Evolutionary conservation across 164 flowering plant species (phyloP).

Genomic region (Vitis cinerea): DNA sequence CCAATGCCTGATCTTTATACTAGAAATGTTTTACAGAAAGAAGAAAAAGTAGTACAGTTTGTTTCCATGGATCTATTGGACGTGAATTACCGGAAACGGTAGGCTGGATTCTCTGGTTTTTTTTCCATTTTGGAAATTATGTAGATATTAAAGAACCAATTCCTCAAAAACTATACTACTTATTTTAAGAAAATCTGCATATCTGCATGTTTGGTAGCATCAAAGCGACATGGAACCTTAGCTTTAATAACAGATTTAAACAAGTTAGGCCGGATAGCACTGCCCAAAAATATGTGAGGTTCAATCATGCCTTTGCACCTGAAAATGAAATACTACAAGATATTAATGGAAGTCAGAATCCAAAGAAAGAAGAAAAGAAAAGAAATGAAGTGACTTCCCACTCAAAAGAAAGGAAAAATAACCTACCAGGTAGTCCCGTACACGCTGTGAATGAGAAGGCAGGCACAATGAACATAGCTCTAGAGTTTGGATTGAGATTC

Average conservation of each 20-base stretch:
- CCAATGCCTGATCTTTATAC: too few relatives aligned
- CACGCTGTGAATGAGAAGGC: constrained; percentile 1
- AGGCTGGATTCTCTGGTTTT: too few relatives aligned
- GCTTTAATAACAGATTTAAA: neutral
- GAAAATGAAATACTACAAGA: neutral
- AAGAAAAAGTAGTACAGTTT: too few relatives aligned
- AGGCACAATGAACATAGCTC: neutral
- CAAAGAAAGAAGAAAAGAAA: neutral
- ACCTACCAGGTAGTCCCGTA: neutral
- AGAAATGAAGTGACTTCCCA: constrained; percentile 10
- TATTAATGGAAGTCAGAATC: constrained; percentile 12
- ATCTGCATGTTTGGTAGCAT: neutral
- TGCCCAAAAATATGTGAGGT: neutral
- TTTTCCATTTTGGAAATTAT: too few relatives aligned
- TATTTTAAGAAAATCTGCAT: neutral
- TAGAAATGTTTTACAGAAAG: too few relatives aligned
- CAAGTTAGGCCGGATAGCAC: constrained; percentile 13
- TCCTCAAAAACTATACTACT: too few relatives aligned
- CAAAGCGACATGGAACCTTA: neutral
- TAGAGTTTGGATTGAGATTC: neutral
- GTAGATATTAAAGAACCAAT: too few relatives aligned
- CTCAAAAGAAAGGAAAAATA: constrained; percentile 1
- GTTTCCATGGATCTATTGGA: too few relatives aligned
- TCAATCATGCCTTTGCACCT: constrained; percentile 8
- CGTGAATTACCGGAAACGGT: too few relatives aligned